Conservation (phyloP, 2,329 filamentous ascomycete species). For the Diaporthe vexans region DNA sequence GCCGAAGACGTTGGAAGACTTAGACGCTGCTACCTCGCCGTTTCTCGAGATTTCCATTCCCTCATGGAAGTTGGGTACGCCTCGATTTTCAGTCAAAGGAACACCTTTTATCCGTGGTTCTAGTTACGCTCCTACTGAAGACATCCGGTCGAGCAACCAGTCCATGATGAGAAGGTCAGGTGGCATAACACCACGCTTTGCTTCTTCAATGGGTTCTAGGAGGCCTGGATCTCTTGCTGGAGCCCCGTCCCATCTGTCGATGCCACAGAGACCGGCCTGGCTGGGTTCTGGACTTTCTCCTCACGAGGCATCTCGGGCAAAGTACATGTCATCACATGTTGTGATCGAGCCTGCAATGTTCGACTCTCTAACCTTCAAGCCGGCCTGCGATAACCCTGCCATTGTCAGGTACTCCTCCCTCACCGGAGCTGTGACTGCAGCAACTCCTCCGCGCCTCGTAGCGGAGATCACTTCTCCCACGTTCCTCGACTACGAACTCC, state of each 20-base stretch:
- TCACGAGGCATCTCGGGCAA: conserved; percentile 55
- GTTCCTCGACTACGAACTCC: conserved; percentile 95
- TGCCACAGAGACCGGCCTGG: conserved; percentile 48
- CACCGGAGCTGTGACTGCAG: conserved; percentile 84
- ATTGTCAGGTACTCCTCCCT: conserved; percentile 85
- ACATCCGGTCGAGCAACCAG: conserved; percentile 74
- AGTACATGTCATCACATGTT: conserved; percentile 63
- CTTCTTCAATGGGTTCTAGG: conserved; percentile 49
- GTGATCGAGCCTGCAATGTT: conserved; percentile 83
- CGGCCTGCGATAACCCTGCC: conserved; percentile 80
- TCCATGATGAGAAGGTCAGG: conserved; percentile 61
- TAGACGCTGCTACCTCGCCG: conserved; percentile 61
- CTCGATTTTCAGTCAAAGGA: conserved; percentile 82
- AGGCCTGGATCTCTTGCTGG: conserved; percentile 55
- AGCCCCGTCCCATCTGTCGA: conserved; percentile 52
- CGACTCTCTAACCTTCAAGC: conserved; percentile 83
- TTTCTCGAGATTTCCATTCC: conserved; percentile 83
- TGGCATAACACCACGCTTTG: conserved; percentile 50
- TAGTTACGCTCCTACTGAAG: conserved; percentile 83
- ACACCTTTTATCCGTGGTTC: conserved; percentile 85
- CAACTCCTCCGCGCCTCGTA: conserved; percentile 90
- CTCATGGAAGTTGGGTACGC: conserved; percentile 85
- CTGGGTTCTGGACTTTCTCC: conserved; percentile 57
- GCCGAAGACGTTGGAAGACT: conserved; percentile 74
- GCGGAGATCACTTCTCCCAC: conserved; percentile 96